Evolutionary conservation across 208 protist genomes (phyloP).

Genomic region (Acanthamoeba healyi): DNA sequence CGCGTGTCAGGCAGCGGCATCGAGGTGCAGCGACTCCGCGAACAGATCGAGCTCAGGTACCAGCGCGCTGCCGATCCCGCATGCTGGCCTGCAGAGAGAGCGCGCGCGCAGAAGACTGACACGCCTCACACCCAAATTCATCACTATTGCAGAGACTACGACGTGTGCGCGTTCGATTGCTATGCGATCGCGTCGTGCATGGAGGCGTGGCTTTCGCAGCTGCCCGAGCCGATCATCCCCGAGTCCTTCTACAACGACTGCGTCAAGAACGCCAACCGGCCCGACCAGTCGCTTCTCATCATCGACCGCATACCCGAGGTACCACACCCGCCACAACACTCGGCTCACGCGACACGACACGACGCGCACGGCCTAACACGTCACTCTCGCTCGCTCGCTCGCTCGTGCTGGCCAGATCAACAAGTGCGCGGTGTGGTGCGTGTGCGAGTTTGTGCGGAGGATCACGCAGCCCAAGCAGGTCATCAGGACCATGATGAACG

Average conservation of each 20-base stretch:
- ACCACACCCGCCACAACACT: no score
- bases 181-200: conserved; percentile 35
- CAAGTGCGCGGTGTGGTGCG: conserved; percentile 4
- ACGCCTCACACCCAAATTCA: no score
- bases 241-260: not conserved
- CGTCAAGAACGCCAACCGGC: not conserved
- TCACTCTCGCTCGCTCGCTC: not conserved
- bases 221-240: conserved; percentile 18
- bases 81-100: no score
- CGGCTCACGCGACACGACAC: no score
- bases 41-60: not conserved
- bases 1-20: not conserved
- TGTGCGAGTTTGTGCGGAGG: conserved; percentile 1
- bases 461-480: conserved; percentile 1
- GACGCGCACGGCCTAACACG: no score
- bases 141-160: not conserved
- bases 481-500: conserved; percentile 20
- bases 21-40: not conserved
- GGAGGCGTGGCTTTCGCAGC: not conserved
- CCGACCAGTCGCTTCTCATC: conserved; percentile 4
- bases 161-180: conserved; percentile 3
- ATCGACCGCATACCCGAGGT: conserved; percentile 34
- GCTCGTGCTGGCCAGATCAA: not conserved
- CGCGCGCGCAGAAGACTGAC: not conserved
- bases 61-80: no score